These are phyloP conservation scores for Helianthus annuus DNA, from an alignment of 129 eudicot genomes.

Conservation along the genomic window DNA sequence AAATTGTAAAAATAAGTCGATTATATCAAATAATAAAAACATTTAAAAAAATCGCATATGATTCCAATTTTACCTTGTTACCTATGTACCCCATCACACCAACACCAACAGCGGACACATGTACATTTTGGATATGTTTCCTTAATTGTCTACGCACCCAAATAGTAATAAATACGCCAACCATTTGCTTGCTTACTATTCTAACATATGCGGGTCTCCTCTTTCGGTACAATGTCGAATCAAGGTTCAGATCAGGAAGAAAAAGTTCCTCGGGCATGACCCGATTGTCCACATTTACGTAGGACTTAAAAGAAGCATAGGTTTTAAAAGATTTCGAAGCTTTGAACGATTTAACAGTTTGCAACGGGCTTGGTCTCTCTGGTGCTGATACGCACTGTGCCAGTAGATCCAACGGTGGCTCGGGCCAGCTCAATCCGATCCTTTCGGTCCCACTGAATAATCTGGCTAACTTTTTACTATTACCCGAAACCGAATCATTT, in stretches of 20 bases:
- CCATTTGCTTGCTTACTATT: constrained; percentile 98
- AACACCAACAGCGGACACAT: constrained; percentile 95
- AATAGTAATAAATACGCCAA: constrained; percentile 77
- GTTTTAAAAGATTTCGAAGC: constrained; percentile 57
- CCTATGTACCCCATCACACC: constrained; percentile 98
- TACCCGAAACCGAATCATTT: constrained; percentile 12
- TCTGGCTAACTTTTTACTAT: constrained; percentile 40
- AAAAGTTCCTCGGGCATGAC: constrained; percentile 46
- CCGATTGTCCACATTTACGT: constrained; percentile 35
- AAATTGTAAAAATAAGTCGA: neutral
- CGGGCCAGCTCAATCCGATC: constrained; percentile 91
- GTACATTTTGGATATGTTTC: constrained; percentile 79
- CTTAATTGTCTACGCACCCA: constrained; percentile 98
- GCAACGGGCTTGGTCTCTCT: constrained; percentile 57
- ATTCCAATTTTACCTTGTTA: constrained; percentile 64
- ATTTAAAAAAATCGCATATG: neutral
- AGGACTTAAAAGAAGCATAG: constrained; percentile 59
- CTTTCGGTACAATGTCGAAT: constrained; percentile 67
- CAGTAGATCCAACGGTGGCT: constrained; percentile 76
- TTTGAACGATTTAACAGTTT: constrained; percentile 60
- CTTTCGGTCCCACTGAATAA: constrained; percentile 78
- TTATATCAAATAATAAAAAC: neutral
- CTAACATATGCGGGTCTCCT: constrained; percentile 80
- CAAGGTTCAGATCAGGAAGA: constrained; percentile 71
- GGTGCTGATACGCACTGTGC: constrained; percentile 54